Base-by-base conservation (phyloP, 176 grass and related monocot species). In the Puccinellia tenuiflora region DNA sequence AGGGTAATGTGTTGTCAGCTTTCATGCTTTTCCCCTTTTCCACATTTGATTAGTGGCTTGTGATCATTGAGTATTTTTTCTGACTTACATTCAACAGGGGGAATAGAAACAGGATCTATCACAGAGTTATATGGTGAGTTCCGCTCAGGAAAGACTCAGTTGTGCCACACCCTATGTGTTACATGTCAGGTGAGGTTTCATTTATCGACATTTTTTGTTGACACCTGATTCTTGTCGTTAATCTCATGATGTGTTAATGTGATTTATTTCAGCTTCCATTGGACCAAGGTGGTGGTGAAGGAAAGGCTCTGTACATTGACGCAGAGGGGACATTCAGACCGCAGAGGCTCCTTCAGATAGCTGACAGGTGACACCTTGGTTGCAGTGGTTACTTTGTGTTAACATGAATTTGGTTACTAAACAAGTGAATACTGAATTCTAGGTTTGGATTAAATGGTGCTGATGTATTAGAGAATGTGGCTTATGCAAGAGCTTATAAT, bases 51-150 rank as follows among this genome's bases (percentile, higher is more conserved):
- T 17, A 35, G 30, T 53, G 3, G 57, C 1, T 53, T 77, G 24
- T 40, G 7, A n/a, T 82, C 25, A 78, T 46, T 72, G 48, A 86
- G 43, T 7, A 83, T 65, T 65, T 68, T 2, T 88, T 88, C 40
- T 72, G 33, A 76, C 16, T 29, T 73, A 37, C 26, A 20, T 51
- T 85, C 63, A 68, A 87, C 81, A 99, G 96, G 96, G 20, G 96
- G 96, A 21, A 92, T 99, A 90, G 93, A 96, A 86, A 99, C 93
- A 74, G 87, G 93, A 60, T 99, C 96, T 43, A 99, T 99, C 75
- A 99, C 91, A 85, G 91, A 99, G 89, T 80, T 99, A 85, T 99
- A 99, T 88, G 96, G 93, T 26, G 96, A 99, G 59, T 99, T 96
- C 24, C 89, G 93, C 35, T 99, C 89, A 55, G 89, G 96, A 74